Base-by-base conservation (phyloP, 108 stramenopile genomes). In the Pseudonitzschia delicatissima region DNA sequence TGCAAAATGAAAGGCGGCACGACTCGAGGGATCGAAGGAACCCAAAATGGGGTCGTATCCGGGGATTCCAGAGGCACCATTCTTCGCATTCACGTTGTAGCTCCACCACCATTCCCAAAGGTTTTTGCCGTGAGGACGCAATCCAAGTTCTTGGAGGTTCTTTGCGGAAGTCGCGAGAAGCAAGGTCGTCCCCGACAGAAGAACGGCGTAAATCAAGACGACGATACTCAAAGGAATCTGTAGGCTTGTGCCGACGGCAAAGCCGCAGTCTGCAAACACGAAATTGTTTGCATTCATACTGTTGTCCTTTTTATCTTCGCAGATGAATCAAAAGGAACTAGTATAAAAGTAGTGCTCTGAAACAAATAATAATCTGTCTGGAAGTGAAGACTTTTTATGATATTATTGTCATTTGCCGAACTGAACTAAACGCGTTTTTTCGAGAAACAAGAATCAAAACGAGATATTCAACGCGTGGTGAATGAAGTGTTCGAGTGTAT, bases 41-140 rank as follows among this genome's bases (percentile, higher is more conserved):
- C 90, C 90, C 37, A 79, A 66, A 44, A 80, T 82, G 7, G 83
- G 64, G 78, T 92, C 90, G 57, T 88, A 92, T 9, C 90, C 90
- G 39, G 61, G 20, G 42, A 87, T 71, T 17, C 87, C 90, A 23
- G 77, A 37, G 9, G 57, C 15, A 15, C 42, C 57, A 15, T 42
- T 42, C 60, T 42, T 39, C 23, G 39, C 36, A 15, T 34, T 34
- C 4, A 45, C 31, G 35, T 48, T 47, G 57, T 68, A 66, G 35
- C 50, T 39, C 44, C 44, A 27, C 26, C 63, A 57, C 73, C 73
- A 74, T 27, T 31, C 36, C 67, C 67, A 62, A 28, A 74, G 47
- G 25, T 60, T 45, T 34, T 49, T 55, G 5, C 73, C 73, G 39
- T 57, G 57, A 9, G 73, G 66, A 33, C 61, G 48, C 20, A 68